Conservation (phyloP, 257 asterid species). For the Datura wrightii region DNA sequence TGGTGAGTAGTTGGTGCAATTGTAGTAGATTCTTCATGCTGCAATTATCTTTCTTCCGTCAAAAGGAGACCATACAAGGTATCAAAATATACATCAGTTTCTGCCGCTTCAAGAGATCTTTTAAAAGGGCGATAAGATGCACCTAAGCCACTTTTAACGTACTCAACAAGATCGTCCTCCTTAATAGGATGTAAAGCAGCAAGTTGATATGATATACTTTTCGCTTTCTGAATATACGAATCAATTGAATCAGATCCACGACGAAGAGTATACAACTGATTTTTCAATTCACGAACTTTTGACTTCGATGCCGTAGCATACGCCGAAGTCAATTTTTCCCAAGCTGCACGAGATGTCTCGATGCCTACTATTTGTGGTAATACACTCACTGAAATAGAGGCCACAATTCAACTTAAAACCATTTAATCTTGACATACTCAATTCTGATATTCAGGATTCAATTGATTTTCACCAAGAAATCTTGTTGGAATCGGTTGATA, state of each 20-base stretch:
- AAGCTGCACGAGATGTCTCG: not conserved
- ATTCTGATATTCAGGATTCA: not conserved
- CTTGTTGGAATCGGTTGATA: not conserved
- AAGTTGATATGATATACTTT: not conserved
- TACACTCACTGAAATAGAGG: not conserved
- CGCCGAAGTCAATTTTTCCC: not conserved
- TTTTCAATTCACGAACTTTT: not conserved
- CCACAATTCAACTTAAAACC: not conserved
- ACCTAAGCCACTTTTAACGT: not conserved
- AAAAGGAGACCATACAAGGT: not conserved
- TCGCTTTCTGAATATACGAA: not conserved
- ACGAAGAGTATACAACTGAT: not conserved
- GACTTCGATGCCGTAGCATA: not conserved
- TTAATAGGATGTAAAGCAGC: not conserved
- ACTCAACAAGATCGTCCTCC: not conserved
- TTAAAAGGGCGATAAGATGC: not conserved
- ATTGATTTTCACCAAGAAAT: not conserved
- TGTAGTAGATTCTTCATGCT: not conserved
- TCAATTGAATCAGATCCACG: not conserved
- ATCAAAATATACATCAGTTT: not conserved
- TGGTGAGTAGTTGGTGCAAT: not conserved
- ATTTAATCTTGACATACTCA: not conserved
- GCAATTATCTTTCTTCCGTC: not conserved
- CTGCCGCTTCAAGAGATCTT: not conserved
- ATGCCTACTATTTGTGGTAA: not conserved